phyloP scores from a whole-genome alignment of 2,329 filamentous ascomycete genomes.

The Sordariomycetes sp. region DNA sequence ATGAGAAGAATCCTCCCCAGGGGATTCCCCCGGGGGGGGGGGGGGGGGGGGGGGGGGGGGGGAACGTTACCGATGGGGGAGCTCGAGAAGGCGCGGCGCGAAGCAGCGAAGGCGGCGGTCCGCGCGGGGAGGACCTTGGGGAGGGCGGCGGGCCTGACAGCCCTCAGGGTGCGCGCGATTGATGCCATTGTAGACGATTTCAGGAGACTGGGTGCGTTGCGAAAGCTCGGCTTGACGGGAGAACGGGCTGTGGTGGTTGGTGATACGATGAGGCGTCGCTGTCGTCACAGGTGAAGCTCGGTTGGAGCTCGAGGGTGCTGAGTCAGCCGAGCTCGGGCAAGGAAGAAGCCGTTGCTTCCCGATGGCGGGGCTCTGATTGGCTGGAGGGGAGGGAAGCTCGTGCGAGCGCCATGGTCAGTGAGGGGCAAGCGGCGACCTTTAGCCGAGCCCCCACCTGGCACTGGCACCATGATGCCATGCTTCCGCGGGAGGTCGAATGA shows the following conservation, averaged over 20 bases:
- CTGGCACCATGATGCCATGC: too few species aligned
- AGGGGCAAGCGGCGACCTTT: background rate
- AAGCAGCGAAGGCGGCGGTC: background rate
- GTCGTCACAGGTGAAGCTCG: background rate
- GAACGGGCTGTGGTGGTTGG: background rate
- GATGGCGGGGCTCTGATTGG: background rate
- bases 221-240: background rate
- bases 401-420: background rate
- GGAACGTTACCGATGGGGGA: background rate
- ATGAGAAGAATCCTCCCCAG: too few species aligned
- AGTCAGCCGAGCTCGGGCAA: background rate
- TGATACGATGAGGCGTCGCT: background rate
- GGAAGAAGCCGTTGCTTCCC: background rate
- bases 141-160: slow-evolving; percentile 28
- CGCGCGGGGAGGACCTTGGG: slow-evolving; percentile 1
- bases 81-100: background rate
- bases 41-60: background rate
- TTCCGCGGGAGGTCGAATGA: too few species aligned
- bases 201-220: background rate
- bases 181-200: slow-evolving; percentile 34
- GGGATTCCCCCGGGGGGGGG: background rate
- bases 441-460: background rate
- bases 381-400: background rate
- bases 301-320: background rate
- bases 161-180: slow-evolving; percentile 42